Percentiles rank a stretch among this genome's conserved stretches.
phyloP scores from a whole-genome alignment of 2,329 filamentous ascomycete genomes.

The Ophiostoma sp. region DNA sequence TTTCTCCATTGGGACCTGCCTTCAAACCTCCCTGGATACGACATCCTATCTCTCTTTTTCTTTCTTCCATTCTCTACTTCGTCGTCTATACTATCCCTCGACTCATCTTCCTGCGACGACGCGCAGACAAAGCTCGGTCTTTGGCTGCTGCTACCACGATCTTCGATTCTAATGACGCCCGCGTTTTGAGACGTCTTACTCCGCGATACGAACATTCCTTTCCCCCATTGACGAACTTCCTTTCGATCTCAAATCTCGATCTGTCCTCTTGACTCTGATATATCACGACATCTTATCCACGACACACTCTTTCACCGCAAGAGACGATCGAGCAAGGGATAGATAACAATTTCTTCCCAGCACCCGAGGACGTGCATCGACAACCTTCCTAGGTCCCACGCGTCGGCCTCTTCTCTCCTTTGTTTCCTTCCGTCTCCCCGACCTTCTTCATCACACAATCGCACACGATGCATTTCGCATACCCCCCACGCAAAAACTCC shows the following conservation, averaged over 20 bases:
- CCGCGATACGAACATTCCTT: neutral
- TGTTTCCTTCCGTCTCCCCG: neutral
- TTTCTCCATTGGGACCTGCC: neutral
- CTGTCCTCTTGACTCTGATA: neutral
- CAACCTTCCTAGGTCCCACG: neutral
- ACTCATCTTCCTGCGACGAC: slow-evolving; percentile 17
- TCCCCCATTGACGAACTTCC: neutral
- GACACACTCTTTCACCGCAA: neutral
- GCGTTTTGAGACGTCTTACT: neutral
- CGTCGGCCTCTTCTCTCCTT: neutral
- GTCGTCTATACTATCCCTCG: neutral
- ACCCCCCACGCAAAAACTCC: slow-evolving; percentile 81
- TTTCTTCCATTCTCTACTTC: neutral
- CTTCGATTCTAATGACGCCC: slow-evolving; percentile 19
- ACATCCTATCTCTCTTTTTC: neutral
- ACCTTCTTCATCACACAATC: neutral
- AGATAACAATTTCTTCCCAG: neutral
- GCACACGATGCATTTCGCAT: slow-evolving; percentile 78
- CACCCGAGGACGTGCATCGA: neutral
- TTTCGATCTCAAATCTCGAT: neutral
- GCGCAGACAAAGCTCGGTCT: slow-evolving; percentile 23
- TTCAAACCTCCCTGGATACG: neutral
- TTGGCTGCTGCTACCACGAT: slow-evolving; percentile 16
- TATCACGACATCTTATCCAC: neutral
- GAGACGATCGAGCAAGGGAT: neutral